Percentiles rank a stretch among this genome's conserved stretches.
These are phyloP conservation scores for Aspergillus homomorphus DNA, from an alignment of 495 filamentous ascomycete genomes.

Conservation along the genomic window DNA sequence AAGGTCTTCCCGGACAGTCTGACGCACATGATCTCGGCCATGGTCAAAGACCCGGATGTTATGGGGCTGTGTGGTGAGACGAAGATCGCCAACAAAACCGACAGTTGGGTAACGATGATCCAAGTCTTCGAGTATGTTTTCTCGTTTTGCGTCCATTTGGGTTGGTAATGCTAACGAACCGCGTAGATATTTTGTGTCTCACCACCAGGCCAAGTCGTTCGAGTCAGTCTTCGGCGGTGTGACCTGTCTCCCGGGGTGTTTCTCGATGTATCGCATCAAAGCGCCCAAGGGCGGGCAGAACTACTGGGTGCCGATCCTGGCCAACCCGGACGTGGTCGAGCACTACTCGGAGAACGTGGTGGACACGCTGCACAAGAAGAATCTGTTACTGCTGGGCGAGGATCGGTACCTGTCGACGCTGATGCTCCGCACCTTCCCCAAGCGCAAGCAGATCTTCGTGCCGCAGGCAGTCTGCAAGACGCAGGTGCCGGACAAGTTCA, in stretches of 20 bases:
- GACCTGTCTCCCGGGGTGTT: conserved; percentile 97
- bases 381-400: conserved; percentile 89
- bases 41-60: conserved; percentile 98
- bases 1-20: conserved; percentile 98
- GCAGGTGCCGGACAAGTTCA: conserved; percentile 89
- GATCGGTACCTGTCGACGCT: conserved; percentile 96
- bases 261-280: conserved; percentile 99
- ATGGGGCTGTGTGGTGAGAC: conserved; percentile 99
- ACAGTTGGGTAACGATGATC: conserved; percentile 95
- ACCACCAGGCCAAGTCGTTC: conserved; percentile 94
- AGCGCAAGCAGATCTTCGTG: conserved; percentile 97
- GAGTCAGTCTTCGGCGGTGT: conserved; percentile 99
- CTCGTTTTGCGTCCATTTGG: neutral
- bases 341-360: conserved; percentile 99
- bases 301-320: conserved; percentile 98
- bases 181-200: conserved; percentile 85
- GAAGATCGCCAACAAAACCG: conserved; percentile 97
- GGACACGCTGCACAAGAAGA: conserved; percentile 99
- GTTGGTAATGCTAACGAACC: conserved; percentile 18
- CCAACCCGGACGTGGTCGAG: conserved; percentile 97
- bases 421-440: conserved; percentile 98
- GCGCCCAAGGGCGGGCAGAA: conserved; percentile 97
- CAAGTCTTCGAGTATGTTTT: conserved; percentile 87
- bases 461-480: conserved; percentile 99
- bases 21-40: conserved; percentile 97